Conservation (phyloP, 176 grass and related monocot genomes). For the Chrysopogon serrulatus region DNA sequence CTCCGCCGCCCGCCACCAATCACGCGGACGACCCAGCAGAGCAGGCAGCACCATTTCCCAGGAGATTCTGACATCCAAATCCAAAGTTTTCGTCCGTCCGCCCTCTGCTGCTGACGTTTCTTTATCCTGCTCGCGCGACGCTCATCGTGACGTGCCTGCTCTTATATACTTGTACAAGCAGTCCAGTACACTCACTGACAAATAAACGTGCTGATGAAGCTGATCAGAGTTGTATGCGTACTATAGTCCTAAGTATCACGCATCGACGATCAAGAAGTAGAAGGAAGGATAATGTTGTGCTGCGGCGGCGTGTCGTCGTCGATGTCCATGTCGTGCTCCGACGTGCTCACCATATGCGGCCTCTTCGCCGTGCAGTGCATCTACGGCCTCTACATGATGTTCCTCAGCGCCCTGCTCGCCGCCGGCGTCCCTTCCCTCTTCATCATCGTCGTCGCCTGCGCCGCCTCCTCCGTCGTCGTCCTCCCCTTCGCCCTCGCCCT, state of each 20-base stretch:
- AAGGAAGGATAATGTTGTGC: not conserved
- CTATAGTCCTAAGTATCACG: no score
- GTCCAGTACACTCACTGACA: not conserved
- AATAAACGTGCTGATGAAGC: not conserved
- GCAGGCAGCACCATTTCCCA: no score
- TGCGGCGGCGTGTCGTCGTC: not conserved
- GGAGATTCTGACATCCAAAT: not conserved
- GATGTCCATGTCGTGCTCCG: not conserved
- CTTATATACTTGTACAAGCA: no score
- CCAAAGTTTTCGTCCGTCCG: not conserved
- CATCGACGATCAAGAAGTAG: no score
- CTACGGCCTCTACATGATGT: slow-evolving; percentile 44
- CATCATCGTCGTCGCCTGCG: slow-evolving; percentile 40
- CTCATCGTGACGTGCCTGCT: no score
- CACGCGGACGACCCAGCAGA: not conserved
- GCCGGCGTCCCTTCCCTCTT: slow-evolving; percentile 43
- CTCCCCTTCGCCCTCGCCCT: slow-evolving; percentile 41
- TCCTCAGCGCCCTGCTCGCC: slow-evolving; percentile 40
- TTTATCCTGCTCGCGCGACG: not conserved
- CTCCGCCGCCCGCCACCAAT: not conserved
- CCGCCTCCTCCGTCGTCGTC: slow-evolving; percentile 27
- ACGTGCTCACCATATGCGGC: slow-evolving; percentile 34
- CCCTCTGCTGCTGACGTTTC: not conserved
- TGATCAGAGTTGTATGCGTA: not conserved
- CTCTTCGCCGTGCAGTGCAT: slow-evolving; percentile 45